Conservation (phyloP, 176 grass and related monocot genomes). For the Zoysia pacifica region DNA sequence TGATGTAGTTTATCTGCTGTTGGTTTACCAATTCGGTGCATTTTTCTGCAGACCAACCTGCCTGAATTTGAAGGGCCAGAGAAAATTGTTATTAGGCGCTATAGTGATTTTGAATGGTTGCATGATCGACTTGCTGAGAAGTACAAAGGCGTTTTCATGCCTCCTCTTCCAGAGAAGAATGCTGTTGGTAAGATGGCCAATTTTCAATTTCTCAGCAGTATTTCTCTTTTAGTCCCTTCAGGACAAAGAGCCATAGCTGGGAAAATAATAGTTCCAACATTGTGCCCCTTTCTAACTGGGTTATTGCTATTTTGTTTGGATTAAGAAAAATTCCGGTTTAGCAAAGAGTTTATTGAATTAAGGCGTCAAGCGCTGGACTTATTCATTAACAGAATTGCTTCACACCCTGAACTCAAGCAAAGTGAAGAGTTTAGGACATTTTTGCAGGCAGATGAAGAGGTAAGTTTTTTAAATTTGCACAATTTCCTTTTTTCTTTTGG, state of each 20-base stretch:
- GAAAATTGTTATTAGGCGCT: conserved; percentile 98
- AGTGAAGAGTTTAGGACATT: conserved; percentile 88
- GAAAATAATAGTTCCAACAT: background rate
- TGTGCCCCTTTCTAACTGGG: background rate
- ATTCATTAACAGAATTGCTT: conserved; percentile 93
- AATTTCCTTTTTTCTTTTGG: background rate
- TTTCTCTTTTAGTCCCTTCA: conserved; percentile 19
- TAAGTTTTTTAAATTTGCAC: conserved; percentile 36
- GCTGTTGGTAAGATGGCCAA: conserved; percentile 71
- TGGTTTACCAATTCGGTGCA: conserved; percentile 32
- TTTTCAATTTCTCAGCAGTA: background rate
- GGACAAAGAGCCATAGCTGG: background rate
- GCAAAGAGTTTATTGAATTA: conserved; percentile 96
- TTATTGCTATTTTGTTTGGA: conserved; percentile 24
- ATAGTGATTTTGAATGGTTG: conserved; percentile 98
- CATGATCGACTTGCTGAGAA: conserved; percentile 90
- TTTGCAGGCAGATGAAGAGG: conserved; percentile 98
- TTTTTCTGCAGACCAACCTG: conserved; percentile 77
- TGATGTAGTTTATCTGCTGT: conserved; percentile 24
- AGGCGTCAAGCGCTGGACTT: conserved; percentile 84
- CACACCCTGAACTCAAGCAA: conserved; percentile 87
- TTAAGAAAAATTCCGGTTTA: conserved; percentile 95
- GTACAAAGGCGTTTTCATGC: conserved; percentile 95
- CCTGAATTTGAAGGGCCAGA: conserved; percentile 85
- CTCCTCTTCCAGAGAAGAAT: conserved; percentile 97